These are phyloP conservation scores for Acer yangbiense DNA, from an alignment of 345 rosid species.

Conservation along the genomic window DNA sequence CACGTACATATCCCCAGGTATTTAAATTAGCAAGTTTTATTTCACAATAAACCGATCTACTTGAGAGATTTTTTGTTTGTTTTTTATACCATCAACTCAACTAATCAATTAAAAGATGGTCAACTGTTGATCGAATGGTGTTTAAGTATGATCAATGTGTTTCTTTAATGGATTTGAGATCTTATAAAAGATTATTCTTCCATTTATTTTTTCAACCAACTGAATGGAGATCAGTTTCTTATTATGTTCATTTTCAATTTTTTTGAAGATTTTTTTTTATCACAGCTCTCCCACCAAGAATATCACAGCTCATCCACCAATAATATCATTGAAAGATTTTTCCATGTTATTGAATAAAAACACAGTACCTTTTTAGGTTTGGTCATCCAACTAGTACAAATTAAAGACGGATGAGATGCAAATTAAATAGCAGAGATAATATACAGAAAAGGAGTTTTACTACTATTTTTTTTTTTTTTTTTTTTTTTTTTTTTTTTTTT, in stretches of 20 bases:
- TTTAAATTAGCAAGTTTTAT: neutral
- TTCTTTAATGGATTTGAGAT: conserved; percentile 6
- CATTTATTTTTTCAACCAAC: neutral
- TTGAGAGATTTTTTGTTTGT: neutral
- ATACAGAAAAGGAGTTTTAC: too few relatives aligned
- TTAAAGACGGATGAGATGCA: too few relatives aligned
- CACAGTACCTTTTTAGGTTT: too few relatives aligned
- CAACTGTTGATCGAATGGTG: neutral
- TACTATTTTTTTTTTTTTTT: too few relatives aligned
- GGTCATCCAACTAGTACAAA: too few relatives aligned
- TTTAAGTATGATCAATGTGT: neutral
- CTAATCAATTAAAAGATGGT: conserved; percentile 2
- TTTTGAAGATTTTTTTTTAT: neutral
- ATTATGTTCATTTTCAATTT: neutral
- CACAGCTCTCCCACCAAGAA: neutral
- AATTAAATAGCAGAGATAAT: too few relatives aligned
- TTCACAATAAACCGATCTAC: too few relatives aligned
- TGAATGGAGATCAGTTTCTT: neutral
- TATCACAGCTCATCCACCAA: neutral
- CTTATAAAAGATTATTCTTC: neutral
- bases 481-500: too few relatives aligned
- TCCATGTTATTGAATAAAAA: too few relatives aligned
- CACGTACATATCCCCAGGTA: too few relatives aligned
- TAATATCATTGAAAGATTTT: neutral
- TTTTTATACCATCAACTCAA: neutral